Base-by-base conservation (phyloP, 2,329 filamentous ascomycete species). In the Cordyceps javanica region DNA sequence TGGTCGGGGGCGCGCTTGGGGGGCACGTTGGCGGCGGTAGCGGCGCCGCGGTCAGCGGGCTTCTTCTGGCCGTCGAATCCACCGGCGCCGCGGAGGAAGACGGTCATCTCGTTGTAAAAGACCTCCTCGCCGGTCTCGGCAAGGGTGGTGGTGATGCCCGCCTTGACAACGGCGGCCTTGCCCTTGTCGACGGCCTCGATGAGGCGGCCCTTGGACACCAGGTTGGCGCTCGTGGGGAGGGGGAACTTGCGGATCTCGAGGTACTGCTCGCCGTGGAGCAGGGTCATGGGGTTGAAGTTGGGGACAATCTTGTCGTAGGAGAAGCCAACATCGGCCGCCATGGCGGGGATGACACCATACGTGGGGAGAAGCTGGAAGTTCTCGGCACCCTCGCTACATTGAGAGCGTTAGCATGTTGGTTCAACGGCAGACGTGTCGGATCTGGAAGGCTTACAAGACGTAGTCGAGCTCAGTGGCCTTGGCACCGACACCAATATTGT, bases 201-300 rank as follows among this genome's bases (percentile, higher is more conserved):
- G 59, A 99, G 86, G 71, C 86, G 87, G 60, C 86, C 88, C 68
- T 86, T 84, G 58, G 88, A 90, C 65, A 89, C 73, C 51, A 96
- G 86, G 58, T 85, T 87, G 52, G 83, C 91, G 57, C 86, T 82
- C 32, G 92, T 97, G 36, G 93, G 93, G 66, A 97, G 89, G 41
- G 94, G 94, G 77, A 86, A 95, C 73, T 93, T 91, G 70, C 87
- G 86, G 68, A 99, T 83, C 76, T 99, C 94, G 62, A 99, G 90
- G 77, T 92, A 99, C 75, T 99, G 94, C 80, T 99, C 94, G 70
- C 94, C 94, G 77, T 99, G 94, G 25, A 99, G 88, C 52, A 99
- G 85, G 91, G 97, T 97, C 91, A 96, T 97, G 61, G 92, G 93
- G 38, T 85, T 91, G 80, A 97, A 99, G 81, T 97, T 96, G 72